These are phyloP conservation scores for Ceriops tagal DNA, from an alignment of 345 rosid species.

Conservation along the genomic window DNA sequence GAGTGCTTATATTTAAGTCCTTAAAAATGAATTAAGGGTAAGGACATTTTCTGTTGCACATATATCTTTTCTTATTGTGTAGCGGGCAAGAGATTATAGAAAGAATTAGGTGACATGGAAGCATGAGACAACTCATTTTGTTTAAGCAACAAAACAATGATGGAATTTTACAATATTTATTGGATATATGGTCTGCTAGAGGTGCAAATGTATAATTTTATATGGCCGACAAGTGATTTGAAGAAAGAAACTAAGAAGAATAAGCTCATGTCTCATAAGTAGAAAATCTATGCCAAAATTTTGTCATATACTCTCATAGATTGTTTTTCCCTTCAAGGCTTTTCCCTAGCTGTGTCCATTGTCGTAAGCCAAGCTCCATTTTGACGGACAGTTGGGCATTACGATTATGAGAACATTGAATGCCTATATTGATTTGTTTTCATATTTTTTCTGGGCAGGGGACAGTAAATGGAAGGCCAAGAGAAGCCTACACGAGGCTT, in stretches of 20 bases:
- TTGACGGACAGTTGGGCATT: too few species aligned
- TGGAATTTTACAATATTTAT: neutral
- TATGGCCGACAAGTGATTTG: neutral
- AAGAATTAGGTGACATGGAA: neutral
- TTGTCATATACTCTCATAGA: neutral
- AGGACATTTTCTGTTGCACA: too few species aligned
- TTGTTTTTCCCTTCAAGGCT: too few species aligned
- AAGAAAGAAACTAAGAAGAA: neutral
- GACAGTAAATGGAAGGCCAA: too few species aligned
- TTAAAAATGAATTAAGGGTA: too few species aligned
- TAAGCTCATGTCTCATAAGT: neutral
- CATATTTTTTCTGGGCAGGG: conserved; percentile 24
- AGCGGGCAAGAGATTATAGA: neutral
- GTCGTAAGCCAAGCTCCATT: too few species aligned
- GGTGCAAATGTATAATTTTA: neutral
- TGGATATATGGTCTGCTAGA: neutral
- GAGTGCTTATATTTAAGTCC: neutral
- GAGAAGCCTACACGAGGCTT: conserved; percentile 36
- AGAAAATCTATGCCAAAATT: neutral
- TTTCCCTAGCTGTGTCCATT: too few species aligned
- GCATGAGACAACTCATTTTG: neutral
- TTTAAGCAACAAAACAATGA: neutral
- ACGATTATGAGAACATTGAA: too few species aligned
- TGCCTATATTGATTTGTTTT: too few species aligned
- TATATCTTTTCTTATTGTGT: too few species aligned